Base-by-base conservation (phyloP, 257 asterid species). In the Plantago major region DNA sequence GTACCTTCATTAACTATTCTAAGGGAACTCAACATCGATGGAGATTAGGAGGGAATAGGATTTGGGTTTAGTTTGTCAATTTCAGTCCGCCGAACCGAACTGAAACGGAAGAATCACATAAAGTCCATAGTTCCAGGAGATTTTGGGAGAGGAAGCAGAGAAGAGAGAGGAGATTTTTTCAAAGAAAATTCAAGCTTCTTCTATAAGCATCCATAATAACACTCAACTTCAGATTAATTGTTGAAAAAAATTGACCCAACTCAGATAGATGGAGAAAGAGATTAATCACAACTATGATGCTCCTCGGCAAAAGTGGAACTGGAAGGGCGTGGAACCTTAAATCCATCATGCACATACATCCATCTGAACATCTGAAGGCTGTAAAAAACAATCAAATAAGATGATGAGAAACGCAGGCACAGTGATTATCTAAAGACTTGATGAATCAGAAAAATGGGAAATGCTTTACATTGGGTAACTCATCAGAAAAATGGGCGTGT, bases 261-360 rank as follows among this genome's bases (percentile, higher is more conserved):
- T 22, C 5, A 52, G 4, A 9, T 11, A 15, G 13, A 52, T 52
- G 58, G 42, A 52, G 6, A 22, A 18, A 52, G 14, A 14, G 10
- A 52, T 37, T 38, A 52, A 33, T 52, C 58, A 52, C 58, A n/a
- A 52, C 15, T 52, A 52, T 52, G 58, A 18, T 52, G 58, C 40
- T 52, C 57, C 57, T 52, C 58, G 10, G 17, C 30, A 10, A 17
- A 37, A 52, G 58, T 52, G 13, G 58, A 38, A 22, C 37, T 22
- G 42, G 16, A 52, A 52, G 58, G 58, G 58, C 30, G 58, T 52
- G 58, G 19, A 22, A 52, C 22, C 22, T 52, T 52, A 9, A 37
- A 38, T 3, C 15, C 15, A 26, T 14, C n/a, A n/a, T n/a, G n/a
- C 58, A 52, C 40, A 52, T 52, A 2, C 42, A 38, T 52, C 58